Evolutionary conservation across 108 stramenopile genomes (phyloP).

Genomic region (Pseudonitzschia delicatissima): DNA sequence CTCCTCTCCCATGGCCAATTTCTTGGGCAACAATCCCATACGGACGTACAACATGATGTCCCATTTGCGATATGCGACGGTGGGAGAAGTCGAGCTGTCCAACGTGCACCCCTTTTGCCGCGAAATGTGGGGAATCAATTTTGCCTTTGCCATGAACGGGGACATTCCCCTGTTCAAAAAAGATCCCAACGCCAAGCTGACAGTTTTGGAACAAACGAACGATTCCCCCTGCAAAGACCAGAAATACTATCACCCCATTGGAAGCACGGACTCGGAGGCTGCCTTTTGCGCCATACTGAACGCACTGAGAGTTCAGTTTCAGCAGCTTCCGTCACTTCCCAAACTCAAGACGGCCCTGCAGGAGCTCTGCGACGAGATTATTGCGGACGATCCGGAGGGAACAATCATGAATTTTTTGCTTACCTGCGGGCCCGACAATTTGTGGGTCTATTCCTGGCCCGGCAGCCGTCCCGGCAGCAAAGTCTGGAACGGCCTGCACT

Average conservation of each 20-base stretch:
- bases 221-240: conserved; percentile 28
- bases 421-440: conserved; percentile 66
- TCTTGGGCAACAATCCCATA: conserved; percentile 53
- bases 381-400: conserved; percentile 46
- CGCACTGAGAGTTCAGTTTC: conserved; percentile 71
- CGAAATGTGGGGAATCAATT: conserved; percentile 84
- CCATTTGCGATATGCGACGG: conserved; percentile 89
- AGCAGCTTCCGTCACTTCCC: conserved; percentile 67
- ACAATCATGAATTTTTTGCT: conserved; percentile 89
- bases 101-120: conserved; percentile 92
- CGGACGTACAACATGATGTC: conserved; percentile 83
- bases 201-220: background rate
- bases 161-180: conserved; percentile 74
- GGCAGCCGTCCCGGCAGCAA: conserved; percentile 71
- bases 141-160: conserved; percentile 90
- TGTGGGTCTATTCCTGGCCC: conserved; percentile 88
- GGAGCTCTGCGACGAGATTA: conserved; percentile 63
- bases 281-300: conserved; percentile 92
- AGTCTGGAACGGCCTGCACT: conserved; percentile 89
- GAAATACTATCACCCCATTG: conserved; percentile 65
- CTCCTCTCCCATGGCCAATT: conserved; percentile 60
- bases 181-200: conserved; percentile 1
- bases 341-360: conserved; percentile 71
- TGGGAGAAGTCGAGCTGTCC: conserved; percentile 67
- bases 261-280: conserved; percentile 90